A percentile compares a stretch with the other conserved stretches of the same genome.
Conservation (phyloP, 163 green algal species). For the Chlamydomonas reinhardtii region DNA sequence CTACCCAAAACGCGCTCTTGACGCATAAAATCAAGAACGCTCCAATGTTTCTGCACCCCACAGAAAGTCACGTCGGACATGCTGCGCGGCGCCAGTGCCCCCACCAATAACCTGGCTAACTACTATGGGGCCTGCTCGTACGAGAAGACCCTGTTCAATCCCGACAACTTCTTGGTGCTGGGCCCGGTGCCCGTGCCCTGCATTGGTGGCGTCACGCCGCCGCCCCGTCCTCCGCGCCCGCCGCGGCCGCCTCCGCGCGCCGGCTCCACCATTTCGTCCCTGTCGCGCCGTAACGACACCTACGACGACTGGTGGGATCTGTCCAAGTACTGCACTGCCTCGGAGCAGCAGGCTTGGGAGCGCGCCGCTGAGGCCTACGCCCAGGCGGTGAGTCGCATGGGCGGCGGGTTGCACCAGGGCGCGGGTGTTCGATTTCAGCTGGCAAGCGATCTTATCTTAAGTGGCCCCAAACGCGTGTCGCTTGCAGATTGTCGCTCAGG, state of each 20-base stretch:
- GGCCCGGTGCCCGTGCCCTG: constrained; percentile 3
- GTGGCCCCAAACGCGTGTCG: no score
- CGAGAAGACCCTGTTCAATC: neutral
- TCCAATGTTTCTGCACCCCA: no score
- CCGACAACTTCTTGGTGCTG: neutral
- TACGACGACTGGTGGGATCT: neutral
- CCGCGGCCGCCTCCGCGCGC: no score
- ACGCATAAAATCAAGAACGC: no score
- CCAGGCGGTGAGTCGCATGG: neutral
- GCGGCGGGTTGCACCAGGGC: neutral
- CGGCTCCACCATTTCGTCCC: no score
- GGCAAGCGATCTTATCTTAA: no score
- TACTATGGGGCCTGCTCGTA: constrained; percentile 15
- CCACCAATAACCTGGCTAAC: neutral
- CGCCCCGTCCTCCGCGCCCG: no score
- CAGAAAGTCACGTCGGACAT: no score
- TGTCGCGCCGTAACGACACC: neutral
- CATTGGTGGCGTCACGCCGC: neutral
- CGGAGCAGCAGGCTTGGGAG: constrained; percentile 18
- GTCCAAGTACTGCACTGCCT: neutral
- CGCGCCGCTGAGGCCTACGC: neutral
- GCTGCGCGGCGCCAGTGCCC: no score
- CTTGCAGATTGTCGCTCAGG: neutral
- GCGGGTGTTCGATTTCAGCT: no score
- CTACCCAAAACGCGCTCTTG: no score